Percentiles rank a stretch among this genome's conserved stretches.
These are phyloP conservation scores for Picea abies DNA, from an alignment of 83 land plant genomes.

Conservation along the genomic window DNA sequence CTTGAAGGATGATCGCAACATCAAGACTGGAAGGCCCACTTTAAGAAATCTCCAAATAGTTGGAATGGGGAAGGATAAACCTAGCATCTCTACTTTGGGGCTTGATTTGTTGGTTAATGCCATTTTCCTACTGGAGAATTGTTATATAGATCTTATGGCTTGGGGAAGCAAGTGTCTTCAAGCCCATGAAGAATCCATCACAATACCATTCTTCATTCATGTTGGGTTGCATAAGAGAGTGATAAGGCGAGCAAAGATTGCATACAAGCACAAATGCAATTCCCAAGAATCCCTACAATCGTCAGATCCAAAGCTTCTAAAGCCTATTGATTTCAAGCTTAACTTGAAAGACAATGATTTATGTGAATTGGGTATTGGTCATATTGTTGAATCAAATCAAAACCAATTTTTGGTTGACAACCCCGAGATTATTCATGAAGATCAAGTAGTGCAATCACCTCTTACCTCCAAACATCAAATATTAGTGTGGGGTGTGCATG, in stretches of 20 bases:
- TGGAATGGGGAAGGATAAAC: background rate
- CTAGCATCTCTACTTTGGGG: background rate
- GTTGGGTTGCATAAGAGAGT: background rate
- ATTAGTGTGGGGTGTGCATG: background rate
- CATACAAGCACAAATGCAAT: conserved; percentile 1
- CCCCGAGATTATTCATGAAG: background rate
- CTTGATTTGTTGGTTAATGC: conserved; percentile 8
- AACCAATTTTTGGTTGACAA: background rate
- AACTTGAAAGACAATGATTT: background rate
- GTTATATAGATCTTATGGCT: too few relatives aligned
- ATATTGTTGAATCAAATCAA: background rate
- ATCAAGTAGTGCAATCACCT: background rate
- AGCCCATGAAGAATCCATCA: background rate
- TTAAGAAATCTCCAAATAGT: background rate
- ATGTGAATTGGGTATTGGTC: background rate
- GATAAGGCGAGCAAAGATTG: background rate
- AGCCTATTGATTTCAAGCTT: background rate
- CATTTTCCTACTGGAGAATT: background rate
- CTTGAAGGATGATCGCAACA: background rate
- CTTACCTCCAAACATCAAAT: background rate
- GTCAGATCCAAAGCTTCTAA: background rate
- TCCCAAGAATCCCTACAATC: background rate
- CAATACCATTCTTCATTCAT: background rate
- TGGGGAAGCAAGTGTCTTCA: background rate
- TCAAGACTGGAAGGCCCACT: background rate